A percentile compares a stretch with the other conserved stretches of the same genome.
phyloP scores from a whole-genome alignment of 257 asterid genomes.

The Apocynum venetum region DNA sequence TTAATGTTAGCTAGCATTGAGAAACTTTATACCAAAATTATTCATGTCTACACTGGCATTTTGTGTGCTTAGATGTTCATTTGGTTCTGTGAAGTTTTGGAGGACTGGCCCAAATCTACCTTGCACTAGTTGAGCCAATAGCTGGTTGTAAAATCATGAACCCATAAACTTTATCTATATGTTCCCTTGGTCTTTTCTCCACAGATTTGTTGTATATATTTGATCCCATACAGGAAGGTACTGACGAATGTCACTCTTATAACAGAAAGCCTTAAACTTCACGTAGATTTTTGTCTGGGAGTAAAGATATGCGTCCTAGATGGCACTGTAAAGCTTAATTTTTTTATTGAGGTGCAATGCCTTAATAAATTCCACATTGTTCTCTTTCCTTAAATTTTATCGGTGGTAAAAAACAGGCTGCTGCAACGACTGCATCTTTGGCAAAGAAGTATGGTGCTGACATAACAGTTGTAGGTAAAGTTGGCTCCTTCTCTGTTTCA shows the following conservation, averaged over 20 bases:
- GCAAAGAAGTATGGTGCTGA: slow-evolving; percentile 98
- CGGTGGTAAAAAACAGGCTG: slow-evolving; percentile 48
- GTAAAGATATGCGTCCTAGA: background rate
- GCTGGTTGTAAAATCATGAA: background rate
- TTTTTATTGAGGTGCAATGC: background rate
- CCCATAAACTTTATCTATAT: background rate
- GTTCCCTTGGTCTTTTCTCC: background rate
- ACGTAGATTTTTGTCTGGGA: background rate
- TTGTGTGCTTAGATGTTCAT: background rate
- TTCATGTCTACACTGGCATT: background rate
- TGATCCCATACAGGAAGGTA: background rate
- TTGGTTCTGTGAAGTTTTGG: background rate
- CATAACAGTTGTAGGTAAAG: slow-evolving; percentile 85
- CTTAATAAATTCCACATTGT: background rate
- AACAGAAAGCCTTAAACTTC: background rate
- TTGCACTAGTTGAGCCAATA: background rate
- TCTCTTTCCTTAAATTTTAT: background rate
- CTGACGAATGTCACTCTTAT: background rate
- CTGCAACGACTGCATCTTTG: slow-evolving; percentile 85
- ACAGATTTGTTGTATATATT: background rate
- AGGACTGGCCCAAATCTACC: background rate
- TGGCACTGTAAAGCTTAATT: background rate
- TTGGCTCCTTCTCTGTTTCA: slow-evolving; percentile 8
- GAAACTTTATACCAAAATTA: background rate
- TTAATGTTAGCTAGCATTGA: background rate